Evolutionary conservation across 192 early-diverging fungal species (phyloP).

Genomic region (Jimgerdemannia lactiflua): DNA sequence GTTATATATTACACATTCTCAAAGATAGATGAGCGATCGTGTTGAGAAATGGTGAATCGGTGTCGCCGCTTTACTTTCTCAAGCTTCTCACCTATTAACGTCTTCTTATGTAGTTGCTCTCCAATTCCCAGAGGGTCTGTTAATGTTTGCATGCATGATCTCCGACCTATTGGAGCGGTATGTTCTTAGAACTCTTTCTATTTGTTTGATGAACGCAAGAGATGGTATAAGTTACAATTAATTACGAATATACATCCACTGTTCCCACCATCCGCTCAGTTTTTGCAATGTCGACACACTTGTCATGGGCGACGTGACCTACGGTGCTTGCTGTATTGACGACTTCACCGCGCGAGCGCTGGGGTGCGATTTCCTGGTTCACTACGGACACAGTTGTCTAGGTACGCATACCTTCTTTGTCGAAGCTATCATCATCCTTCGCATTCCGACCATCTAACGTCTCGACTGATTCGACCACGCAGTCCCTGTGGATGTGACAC

Average conservation of each 20-base stretch:
- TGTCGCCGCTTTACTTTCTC: neutral
- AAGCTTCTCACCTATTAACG: neutral
- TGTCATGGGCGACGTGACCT: constrained; percentile 99
- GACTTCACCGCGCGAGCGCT: constrained; percentile 92
- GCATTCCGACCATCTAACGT: neutral
- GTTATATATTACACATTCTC: neutral
- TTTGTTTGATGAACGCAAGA: neutral
- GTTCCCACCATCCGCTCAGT: constrained; percentile 16
- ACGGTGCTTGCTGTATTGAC: constrained; percentile 98
- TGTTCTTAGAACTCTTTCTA: neutral
- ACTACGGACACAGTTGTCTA: constrained; percentile 97
- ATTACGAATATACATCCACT: neutral
- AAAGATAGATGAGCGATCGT: too few relatives aligned
- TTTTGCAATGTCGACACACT: constrained; percentile 88
- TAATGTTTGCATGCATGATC: constrained; percentile 93
- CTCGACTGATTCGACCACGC: neutral
- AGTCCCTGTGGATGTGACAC: constrained; percentile 94
- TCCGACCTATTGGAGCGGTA: constrained; percentile 88
- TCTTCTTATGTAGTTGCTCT: constrained; percentile 65
- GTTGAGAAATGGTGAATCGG: neutral
- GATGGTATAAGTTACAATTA: constrained; percentile 3
- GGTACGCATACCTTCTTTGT: constrained; percentile 37
- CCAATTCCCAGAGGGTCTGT: constrained; percentile 96
- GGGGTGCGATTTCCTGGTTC: constrained; percentile 96
- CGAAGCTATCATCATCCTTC: neutral